Conservation (phyloP, 116 monocot genomes). For the Papilionanthe hybrid region DNA sequence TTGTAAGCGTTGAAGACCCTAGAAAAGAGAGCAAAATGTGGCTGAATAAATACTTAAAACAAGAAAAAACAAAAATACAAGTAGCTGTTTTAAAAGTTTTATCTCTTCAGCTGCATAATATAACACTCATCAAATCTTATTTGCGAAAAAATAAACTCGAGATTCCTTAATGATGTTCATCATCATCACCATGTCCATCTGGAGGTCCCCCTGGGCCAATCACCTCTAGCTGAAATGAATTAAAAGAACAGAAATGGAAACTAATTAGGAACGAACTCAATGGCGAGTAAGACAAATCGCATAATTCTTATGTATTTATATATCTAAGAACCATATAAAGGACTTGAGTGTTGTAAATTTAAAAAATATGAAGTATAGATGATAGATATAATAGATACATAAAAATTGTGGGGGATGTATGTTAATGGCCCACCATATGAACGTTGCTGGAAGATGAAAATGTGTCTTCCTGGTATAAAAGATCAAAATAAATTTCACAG, state of each 20-base stretch:
- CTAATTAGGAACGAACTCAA: neutral
- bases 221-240: constrained; percentile 11
- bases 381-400: too few species aligned
- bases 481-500: too few species aligned
- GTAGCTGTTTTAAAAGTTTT: neutral
- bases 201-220: constrained; percentile 12
- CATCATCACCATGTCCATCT: constrained; percentile 7
- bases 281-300: neutral
- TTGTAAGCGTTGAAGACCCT: neutral
- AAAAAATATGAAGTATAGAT: too few species aligned
- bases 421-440: too few species aligned
- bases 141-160: neutral
- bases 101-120: neutral
- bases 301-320: too few species aligned
- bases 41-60: neutral
- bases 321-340: too few species aligned
- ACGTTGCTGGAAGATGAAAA: too few species aligned
- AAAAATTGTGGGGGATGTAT: too few species aligned
- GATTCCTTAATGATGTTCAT: constrained; percentile 5
- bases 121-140: neutral
- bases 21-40: neutral
- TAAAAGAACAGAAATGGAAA: neutral
- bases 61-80: neutral
- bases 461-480: too few species aligned
- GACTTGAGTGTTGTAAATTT: too few species aligned